These are phyloP conservation scores for Pseudogymnoascus sp. DNA, from an alignment of 2,329 filamentous ascomycete genomes.

Conservation along the genomic window DNA sequence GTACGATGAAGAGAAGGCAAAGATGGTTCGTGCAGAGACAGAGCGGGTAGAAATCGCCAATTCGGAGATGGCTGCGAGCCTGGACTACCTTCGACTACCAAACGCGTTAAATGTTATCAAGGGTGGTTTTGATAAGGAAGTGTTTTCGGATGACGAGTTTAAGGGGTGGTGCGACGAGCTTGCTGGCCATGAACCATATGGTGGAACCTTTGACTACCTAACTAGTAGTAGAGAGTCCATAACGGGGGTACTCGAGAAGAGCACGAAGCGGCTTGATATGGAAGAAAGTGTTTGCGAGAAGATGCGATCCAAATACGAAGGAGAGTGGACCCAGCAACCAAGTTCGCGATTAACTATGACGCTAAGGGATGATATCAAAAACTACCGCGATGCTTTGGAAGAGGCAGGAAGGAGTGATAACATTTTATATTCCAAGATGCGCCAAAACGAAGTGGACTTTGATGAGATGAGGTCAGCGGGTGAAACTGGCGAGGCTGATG, in stretches of 20 bases:
- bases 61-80: constrained; percentile 87
- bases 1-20: constrained; percentile 98
- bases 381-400: constrained; percentile 80
- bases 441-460: constrained; percentile 81
- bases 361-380: constrained; percentile 74
- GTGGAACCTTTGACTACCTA: constrained; percentile 68
- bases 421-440: constrained; percentile 72
- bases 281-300: constrained; percentile 98
- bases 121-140: constrained; percentile 83
- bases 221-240: constrained; percentile 71
- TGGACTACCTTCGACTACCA: constrained; percentile 88
- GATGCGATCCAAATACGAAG: constrained; percentile 95
- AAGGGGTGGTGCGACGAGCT: constrained; percentile 90
- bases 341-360: constrained; percentile 85
- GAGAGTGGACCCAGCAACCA: constrained; percentile 94
- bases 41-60: constrained; percentile 90
- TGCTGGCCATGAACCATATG: constrained; percentile 73
- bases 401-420: constrained; percentile 82
- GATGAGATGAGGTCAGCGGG: constrained; percentile 91
- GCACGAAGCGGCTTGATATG: constrained; percentile 84
- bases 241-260: constrained; percentile 62
- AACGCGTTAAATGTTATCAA: constrained; percentile 85
- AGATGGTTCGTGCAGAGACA: constrained; percentile 84
- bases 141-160: constrained; percentile 84
- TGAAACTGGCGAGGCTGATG: constrained; percentile 76